Conservation (phyloP, 768 basidiomycete species). For the Lentinula raphanica region DNA sequence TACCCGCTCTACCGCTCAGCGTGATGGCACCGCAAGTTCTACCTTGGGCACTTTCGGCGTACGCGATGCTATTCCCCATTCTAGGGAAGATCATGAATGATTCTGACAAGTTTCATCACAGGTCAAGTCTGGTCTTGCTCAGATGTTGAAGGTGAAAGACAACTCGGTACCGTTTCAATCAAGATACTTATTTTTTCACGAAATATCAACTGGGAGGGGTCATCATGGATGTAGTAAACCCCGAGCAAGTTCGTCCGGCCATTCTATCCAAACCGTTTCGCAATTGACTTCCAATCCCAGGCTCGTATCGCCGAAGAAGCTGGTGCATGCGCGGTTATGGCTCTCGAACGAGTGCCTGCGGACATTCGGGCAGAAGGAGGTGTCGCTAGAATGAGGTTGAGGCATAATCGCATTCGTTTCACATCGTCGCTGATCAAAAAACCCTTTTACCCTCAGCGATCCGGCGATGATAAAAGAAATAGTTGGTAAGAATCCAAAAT, state of each 20-base stretch:
- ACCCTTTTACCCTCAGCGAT: constrained; percentile 51
- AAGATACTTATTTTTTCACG: background rate
- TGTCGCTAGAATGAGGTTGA: constrained; percentile 85
- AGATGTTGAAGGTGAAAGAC: constrained; percentile 66
- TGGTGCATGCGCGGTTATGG: constrained; percentile 98
- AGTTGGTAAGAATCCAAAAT: constrained; percentile 36
- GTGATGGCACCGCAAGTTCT: constrained; percentile 26
- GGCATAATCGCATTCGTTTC: background rate
- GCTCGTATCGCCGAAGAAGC: constrained; percentile 97
- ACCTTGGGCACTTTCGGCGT: constrained; percentile 53
- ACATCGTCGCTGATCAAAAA: constrained; percentile 20
- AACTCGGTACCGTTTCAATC: constrained; percentile 3
- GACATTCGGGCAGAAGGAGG: constrained; percentile 91
- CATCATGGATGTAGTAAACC: constrained; percentile 73
- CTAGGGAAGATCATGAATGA: background rate
- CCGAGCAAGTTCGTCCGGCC: constrained; percentile 38
- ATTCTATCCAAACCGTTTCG: background rate
- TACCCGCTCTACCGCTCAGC: constrained; percentile 31
- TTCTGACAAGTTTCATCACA: constrained; percentile 15
- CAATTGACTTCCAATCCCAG: constrained; percentile 29
- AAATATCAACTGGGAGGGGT: constrained; percentile 37
- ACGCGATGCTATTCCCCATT: constrained; percentile 12
- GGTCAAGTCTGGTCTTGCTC: constrained; percentile 72
- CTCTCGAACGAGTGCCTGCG: constrained; percentile 89
- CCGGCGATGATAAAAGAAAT: constrained; percentile 97